These are phyloP conservation scores for Cronartium ribicola DNA, from an alignment of 1,284 basidiomycete species.

Conservation along the genomic window DNA sequence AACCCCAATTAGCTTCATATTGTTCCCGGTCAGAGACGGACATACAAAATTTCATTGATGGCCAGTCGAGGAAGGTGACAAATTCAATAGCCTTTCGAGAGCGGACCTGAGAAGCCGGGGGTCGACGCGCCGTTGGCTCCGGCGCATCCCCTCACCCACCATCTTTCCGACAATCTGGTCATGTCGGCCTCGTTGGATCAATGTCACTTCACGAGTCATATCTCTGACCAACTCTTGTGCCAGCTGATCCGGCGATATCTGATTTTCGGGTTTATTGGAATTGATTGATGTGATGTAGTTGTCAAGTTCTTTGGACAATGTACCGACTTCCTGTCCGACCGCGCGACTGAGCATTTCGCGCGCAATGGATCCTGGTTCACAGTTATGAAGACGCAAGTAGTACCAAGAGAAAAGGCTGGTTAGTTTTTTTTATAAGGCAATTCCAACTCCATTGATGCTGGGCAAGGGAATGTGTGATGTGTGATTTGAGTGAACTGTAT, in stretches of 20 bases:
- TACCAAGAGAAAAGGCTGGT: neutral
- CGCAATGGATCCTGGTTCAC: constrained; percentile 21
- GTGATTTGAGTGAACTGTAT: neutral
- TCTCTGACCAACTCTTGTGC: constrained; percentile 18
- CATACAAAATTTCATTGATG: too few relatives aligned
- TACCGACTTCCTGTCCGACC: neutral
- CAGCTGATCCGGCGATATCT: neutral
- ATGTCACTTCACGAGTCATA: constrained; percentile 64
- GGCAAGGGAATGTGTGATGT: neutral
- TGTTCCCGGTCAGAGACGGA: too few relatives aligned
- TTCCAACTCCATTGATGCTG: neutral
- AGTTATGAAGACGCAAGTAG: too few relatives aligned
- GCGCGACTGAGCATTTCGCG: constrained; percentile 23
- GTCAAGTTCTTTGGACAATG: constrained; percentile 14
- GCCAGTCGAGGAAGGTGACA: neutral
- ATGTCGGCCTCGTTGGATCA: constrained; percentile 65
- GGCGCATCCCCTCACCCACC: constrained; percentile 83
- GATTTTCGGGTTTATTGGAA: neutral
- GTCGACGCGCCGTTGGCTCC: constrained; percentile 72
- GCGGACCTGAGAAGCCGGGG: constrained; percentile 51
- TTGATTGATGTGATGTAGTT: neutral
- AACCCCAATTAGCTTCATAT: too few relatives aligned
- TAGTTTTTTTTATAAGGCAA: neutral
- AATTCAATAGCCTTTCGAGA: constrained; percentile 8
- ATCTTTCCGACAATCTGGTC: constrained; percentile 78